Evolutionary conservation across 768 basidiomycete genomes (phyloP), one percentile per base, ranked within the genome.

Genomic region (Russula foetens): DNA sequence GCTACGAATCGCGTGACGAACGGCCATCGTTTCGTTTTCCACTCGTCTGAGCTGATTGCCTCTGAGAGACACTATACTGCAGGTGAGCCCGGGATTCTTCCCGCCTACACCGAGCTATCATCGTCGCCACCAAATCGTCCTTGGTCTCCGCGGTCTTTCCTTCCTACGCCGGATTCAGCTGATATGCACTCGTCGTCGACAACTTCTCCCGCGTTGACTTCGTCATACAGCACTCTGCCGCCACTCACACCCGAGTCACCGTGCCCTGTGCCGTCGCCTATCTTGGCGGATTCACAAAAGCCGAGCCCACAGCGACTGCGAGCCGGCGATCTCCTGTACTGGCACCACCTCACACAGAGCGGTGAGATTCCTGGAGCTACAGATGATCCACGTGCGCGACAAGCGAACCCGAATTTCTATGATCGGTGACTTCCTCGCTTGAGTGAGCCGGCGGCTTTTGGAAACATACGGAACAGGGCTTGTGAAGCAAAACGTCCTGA

Each of bases 11-110:
- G 87, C 60, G 77, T 83, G 8, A 90, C 90, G 24, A 92, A 92
- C 71, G 88, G 89, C 9, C 90, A 92, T 70, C 83, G 89, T 31
- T 93, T 89, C 71, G 90, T 93, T 38, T 93, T 92, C 71, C 89
- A 92, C 75, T 86, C 85, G 43, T 79, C 71, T 63, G 85, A 86
- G 71, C 82, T 90, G 54, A 65, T 71, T 26, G 81, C 81, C 9
- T 79, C 79, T 28, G 85, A 87, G 68, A 81, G 88, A 45, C 77
- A 79, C 67, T 85, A 88, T 64, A 73, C 88, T 58, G 73, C 73
- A 38, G 76, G 80, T 60, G 88, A 91, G 69, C 80, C 79, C 28
- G 86, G 86, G 24, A 56, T 66, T 15, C 56, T 66, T 7, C 61
- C 56, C 43, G 39, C 39, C 50, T 60, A 56, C 58, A 55, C 68